phyloP scores from a whole-genome alignment of 176 grass and related monocot genomes.

The Musa schizocarpa region DNA sequence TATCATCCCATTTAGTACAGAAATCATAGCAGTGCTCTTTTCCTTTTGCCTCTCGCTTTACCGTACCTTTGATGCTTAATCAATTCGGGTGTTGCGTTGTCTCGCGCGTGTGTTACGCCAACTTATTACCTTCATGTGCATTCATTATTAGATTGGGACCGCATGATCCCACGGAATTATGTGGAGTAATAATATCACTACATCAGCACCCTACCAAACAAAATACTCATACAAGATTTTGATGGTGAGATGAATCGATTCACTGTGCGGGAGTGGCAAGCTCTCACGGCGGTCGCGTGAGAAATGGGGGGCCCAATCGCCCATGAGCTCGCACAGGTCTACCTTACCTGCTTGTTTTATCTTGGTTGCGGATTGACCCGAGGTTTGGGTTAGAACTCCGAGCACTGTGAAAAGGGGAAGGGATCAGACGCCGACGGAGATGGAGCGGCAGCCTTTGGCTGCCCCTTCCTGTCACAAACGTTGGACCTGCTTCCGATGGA shows the following conservation, averaged over 20 bases:
- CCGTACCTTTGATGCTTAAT: too few species aligned
- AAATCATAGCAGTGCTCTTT: not conserved
- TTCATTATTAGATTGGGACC: not conserved
- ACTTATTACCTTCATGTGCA: not conserved
- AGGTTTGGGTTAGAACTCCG: not conserved
- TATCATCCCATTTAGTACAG: not conserved
- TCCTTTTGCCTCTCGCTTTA: not conserved
- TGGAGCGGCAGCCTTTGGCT: not conserved
- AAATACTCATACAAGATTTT: not conserved
- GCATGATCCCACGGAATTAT: not conserved
- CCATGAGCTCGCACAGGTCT: too few species aligned
- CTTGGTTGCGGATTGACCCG: not conserved
- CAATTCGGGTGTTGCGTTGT: not conserved
- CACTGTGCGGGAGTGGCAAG: too few species aligned
- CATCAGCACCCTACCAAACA: not conserved
- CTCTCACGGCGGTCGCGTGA: too few species aligned
- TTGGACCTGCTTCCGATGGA: not conserved
- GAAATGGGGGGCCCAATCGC: too few species aligned
- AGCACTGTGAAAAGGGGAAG: not conserved
- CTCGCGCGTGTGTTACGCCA: not conserved
- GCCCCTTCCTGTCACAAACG: not conserved
- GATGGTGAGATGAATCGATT: too few species aligned
- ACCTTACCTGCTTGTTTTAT: not conserved
- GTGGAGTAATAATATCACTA: not conserved
- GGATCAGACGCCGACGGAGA: not conserved